Evolutionary conservation across 371 early-diverging fungal genomes (phyloP).

Genomic region (Mortierella sp.): DNA sequence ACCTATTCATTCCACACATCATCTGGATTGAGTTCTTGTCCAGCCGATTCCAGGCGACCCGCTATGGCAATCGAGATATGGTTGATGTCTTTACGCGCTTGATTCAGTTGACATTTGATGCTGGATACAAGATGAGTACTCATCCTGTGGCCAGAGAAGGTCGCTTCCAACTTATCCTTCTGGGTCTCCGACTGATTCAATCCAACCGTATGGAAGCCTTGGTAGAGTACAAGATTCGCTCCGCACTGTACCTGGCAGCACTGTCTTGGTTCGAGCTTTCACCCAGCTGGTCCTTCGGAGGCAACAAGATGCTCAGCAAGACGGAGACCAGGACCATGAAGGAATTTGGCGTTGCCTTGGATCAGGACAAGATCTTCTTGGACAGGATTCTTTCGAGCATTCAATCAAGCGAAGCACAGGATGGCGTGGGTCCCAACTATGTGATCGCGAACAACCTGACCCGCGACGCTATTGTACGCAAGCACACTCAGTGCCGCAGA

Average conservation of each 20-base stretch:
- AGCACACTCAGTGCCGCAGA: slow-evolving; percentile 62
- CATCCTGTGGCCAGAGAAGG: slow-evolving; percentile 82
- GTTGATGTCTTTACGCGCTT: slow-evolving; percentile 80
- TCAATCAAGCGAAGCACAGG: slow-evolving; percentile 49
- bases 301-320: slow-evolving; percentile 72
- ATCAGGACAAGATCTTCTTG: slow-evolving; percentile 72
- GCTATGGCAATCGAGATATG: slow-evolving; percentile 78
- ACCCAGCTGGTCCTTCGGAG: slow-evolving; percentile 78
- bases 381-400: slow-evolving; percentile 62
- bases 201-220: slow-evolving; percentile 75
- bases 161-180: slow-evolving; percentile 79
- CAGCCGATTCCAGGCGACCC: slow-evolving; percentile 84
- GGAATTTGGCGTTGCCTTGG: slow-evolving; percentile 73
- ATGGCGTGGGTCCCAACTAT: slow-evolving; percentile 34
- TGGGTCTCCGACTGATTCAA: slow-evolving; percentile 83
- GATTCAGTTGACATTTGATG: slow-evolving; percentile 78
- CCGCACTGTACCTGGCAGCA: slow-evolving; percentile 70
- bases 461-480: slow-evolving; percentile 60
- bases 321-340: slow-evolving; percentile 75
- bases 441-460: slow-evolving; percentile 30
- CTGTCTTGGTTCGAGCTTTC: slow-evolving; percentile 80
- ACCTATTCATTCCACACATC: slow-evolving; percentile 79
- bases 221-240: slow-evolving; percentile 70
- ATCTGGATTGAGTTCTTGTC: slow-evolving; percentile 89
- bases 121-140: slow-evolving; percentile 69